Evolutionary conservation across 2,329 filamentous ascomycete species (phyloP).

Genomic region (Sporothrix brunneoviolacea): DNA sequence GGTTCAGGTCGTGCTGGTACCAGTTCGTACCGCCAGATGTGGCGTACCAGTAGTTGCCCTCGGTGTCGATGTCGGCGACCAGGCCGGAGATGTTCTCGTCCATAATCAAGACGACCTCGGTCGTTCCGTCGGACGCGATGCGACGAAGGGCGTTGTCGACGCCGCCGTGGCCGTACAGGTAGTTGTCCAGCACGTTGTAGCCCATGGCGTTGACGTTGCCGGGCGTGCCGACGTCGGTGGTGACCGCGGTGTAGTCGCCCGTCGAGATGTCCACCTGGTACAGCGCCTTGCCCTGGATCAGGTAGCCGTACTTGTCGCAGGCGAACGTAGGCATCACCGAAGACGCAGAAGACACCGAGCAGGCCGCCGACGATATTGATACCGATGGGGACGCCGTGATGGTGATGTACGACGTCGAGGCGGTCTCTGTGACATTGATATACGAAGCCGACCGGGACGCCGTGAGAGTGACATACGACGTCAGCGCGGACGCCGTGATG

Average conservation of each 20-base stretch:
- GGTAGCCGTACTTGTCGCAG: constrained; percentile 18
- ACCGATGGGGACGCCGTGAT: too few species aligned
- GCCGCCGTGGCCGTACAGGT: constrained; percentile 16
- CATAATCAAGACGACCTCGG: background rate
- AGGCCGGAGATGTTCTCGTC: background rate
- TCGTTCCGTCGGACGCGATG: constrained; percentile 14
- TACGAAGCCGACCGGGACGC: too few species aligned
- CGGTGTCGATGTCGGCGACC: constrained; percentile 12
- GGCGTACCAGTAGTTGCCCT: constrained; percentile 15
- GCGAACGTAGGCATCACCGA: constrained; percentile 4
- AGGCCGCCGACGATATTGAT: too few species aligned
- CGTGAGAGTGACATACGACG: too few species aligned
- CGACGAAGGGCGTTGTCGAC: constrained; percentile 12
- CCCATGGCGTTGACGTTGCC: constrained; percentile 16
- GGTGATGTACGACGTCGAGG: too few species aligned
- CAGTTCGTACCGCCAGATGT: background rate
- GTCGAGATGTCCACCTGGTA: constrained; percentile 15
- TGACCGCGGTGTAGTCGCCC: constrained; percentile 7
- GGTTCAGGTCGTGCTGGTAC: constrained; percentile 6
- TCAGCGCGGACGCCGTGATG: too few species aligned
- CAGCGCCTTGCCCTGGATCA: constrained; percentile 14
- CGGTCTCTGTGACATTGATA: too few species aligned
- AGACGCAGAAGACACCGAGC: too few species aligned
- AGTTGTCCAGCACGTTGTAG: constrained; percentile 19
- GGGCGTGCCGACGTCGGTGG: constrained; percentile 3